These are phyloP conservation scores for Elongisporangium senticosum DNA, from an alignment of 352 stramenopile species.

Conservation along the genomic window DNA sequence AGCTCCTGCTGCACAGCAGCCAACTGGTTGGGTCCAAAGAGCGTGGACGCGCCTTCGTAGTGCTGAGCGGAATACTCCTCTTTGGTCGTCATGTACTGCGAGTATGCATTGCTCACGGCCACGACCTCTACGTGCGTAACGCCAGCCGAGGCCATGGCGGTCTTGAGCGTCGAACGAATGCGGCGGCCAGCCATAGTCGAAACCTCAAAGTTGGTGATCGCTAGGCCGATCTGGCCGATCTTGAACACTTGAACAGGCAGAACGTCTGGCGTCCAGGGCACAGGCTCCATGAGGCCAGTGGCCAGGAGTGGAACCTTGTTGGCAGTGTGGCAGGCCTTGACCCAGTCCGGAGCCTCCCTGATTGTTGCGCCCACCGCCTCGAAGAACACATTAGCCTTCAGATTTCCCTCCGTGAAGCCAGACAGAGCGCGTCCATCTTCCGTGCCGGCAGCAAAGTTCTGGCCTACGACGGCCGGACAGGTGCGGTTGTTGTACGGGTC, in stretches of 20 bases:
- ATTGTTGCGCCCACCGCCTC: conserved; percentile 13
- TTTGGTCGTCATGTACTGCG: conserved; percentile 54
- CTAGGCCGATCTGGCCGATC: conserved; percentile 46
- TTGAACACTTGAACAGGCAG: conserved; percentile 50
- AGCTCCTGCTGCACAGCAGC: conserved; percentile 51
- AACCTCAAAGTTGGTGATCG: conserved; percentile 51
- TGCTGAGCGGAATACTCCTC: conserved; percentile 61
- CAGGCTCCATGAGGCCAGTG: conserved; percentile 30
- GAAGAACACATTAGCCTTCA: conserved; percentile 30
- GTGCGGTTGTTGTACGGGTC: conserved; percentile 28
- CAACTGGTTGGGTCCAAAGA: conserved; percentile 66
- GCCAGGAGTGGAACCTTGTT: conserved; percentile 38
- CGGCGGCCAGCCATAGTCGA: conserved; percentile 54
- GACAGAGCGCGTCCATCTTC: conserved; percentile 34
- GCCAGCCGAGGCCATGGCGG: conserved; percentile 12
- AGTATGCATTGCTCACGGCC: conserved; percentile 52
- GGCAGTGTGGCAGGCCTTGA: conserved; percentile 28
- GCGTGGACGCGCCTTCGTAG: conserved; percentile 68
- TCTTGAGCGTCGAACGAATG: conserved; percentile 27
- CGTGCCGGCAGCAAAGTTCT: conserved; percentile 48
- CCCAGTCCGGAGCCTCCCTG: conserved; percentile 28
- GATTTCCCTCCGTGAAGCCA: conserved; percentile 25
- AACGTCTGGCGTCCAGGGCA: conserved; percentile 37
- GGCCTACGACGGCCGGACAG: conserved; percentile 38
- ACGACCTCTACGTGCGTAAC: conserved; percentile 46